Base-by-base conservation (phyloP, 331 rosid species). In the Rhamnella rubrinervis region DNA sequence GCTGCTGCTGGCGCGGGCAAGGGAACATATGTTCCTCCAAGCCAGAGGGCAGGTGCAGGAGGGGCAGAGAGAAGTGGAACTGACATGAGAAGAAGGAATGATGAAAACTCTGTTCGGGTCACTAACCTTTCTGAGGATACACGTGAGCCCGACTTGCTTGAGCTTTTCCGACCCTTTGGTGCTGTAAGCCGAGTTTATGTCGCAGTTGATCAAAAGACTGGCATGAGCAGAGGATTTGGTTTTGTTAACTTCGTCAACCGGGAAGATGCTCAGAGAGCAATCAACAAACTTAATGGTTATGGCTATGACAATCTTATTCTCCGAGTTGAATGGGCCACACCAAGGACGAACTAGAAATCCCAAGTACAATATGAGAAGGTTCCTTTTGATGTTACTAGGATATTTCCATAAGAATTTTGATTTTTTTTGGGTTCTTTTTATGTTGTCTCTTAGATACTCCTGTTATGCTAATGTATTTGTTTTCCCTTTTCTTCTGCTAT, bases 311-410 rank as follows among this genome's bases (percentile, higher is more conserved):
- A 75, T 87, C 97, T 95, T 82, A 95, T 95, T 81, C 96, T 95
- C 52, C 79, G 98, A 75, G 98, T 95, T 69, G 99, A 95, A 77
- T 91, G 99, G 99, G 99, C 99, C 57, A 95, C 99, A 15, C 98
- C 99, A 8, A 89, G 99, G 78, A 63, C 97, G 50, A 89, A 77
- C 74, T 95, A 85, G 75, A 40, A 8, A 8, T 59, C 49, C 23
- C 20, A 19, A 1, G 12, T 50, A 5, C 25, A 31, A 5, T 15
- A 8, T 8, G 9, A n/a, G 25, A 8, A 21, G 44, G 13, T 21
- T 61, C 41, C 35, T 23, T 9, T 18, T 9, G 20, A 14, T 18
- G 17, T 55, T 41, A 51, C 7, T 10, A 62, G 61, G 44, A 72
- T 52, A 47, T 67, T 60, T 37, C 25, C 56, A 5, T 60, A 26